These are phyloP conservation scores for Lumnitzera racemosa DNA, from an alignment of 345 rosid species.

Conservation along the genomic window DNA sequence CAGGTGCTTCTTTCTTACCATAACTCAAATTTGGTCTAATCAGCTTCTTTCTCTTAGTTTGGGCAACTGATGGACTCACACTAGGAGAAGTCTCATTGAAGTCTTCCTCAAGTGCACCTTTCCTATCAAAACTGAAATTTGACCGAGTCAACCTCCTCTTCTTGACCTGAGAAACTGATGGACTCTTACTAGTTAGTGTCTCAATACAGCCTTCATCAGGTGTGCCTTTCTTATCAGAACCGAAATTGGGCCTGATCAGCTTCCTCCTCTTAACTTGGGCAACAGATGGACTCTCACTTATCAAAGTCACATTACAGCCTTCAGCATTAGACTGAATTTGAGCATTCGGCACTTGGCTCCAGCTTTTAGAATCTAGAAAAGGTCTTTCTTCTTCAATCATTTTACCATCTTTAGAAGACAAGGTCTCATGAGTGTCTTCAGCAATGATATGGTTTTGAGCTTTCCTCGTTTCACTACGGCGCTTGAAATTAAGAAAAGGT, in stretches of 20 bases:
- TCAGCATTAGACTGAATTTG: constrained; percentile 4
- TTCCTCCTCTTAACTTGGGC: constrained; percentile 35
- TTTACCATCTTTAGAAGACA: too few relatives aligned
- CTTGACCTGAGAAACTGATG: background rate
- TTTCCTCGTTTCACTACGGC: constrained; percentile 31
- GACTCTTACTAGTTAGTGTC: background rate
- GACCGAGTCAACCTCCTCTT: background rate
- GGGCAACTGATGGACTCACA: too few relatives aligned
- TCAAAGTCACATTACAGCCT: constrained; percentile 14
- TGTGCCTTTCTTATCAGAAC: too few relatives aligned
- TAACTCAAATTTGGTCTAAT: too few relatives aligned
- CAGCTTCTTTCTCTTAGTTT: too few relatives aligned
- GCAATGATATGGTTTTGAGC: constrained; percentile 2
- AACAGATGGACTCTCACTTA: constrained; percentile 1
- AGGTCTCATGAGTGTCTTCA: too few relatives aligned
- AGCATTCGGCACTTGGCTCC: too few relatives aligned
- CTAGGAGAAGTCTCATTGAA: too few relatives aligned
- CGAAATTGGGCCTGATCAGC: constrained; percentile 46
- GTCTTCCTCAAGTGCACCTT: too few relatives aligned
- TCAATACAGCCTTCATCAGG: background rate
- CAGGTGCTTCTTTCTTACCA: too few relatives aligned
- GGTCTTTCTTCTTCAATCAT: too few relatives aligned
- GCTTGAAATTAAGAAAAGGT: constrained; percentile 46
- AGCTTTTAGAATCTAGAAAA: too few relatives aligned
- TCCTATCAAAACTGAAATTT: background rate